A percentile compares a stretch with the other conserved stretches of the same genome.
These are phyloP conservation scores for Aspergillus ellipticus DNA, from an alignment of 495 filamentous ascomycete genomes.

Conservation along the genomic window DNA sequence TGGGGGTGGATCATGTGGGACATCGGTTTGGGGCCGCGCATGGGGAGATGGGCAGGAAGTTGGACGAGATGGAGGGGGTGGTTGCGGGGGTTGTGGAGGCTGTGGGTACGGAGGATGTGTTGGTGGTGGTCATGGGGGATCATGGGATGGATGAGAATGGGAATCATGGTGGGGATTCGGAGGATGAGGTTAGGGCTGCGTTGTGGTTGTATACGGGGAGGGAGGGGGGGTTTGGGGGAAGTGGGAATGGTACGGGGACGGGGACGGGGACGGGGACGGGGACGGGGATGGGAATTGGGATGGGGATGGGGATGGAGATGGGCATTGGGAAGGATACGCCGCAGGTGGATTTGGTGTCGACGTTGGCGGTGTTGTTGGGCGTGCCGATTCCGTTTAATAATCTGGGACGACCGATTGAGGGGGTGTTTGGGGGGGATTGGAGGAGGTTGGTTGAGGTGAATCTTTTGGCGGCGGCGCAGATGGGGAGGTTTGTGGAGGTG, in stretches of 20 bases:
- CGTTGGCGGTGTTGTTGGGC: constrained; percentile 79
- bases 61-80: constrained; percentile 83
- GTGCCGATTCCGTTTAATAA: constrained; percentile 95
- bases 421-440: constrained; percentile 77
- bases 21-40: constrained; percentile 93
- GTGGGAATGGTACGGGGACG: background rate
- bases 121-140: constrained; percentile 95
- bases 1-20: constrained; percentile 94
- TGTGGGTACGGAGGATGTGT: constrained; percentile 69
- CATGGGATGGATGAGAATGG: constrained; percentile 97
- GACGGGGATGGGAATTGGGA: constrained; percentile 55
- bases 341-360: constrained; percentile 93
- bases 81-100: constrained; percentile 62
- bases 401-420: constrained; percentile 83
- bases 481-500: constrained; percentile 74
- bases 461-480: constrained; percentile 72
- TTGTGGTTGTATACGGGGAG: constrained; percentile 86
- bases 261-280: constrained; percentile 19
- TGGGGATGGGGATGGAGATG: constrained; percentile 61
- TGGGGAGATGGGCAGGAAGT: constrained; percentile 78
- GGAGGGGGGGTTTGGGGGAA: background rate
- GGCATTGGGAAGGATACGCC: constrained; percentile 45
- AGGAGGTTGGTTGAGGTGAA: constrained; percentile 67
- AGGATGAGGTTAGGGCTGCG: constrained; percentile 88
- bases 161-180: constrained; percentile 92